Evolutionary conservation across 805 yeast genomes (phyloP), one percentile per base, ranked within the genome.

Genomic region (Metschnikowia rubicola): DNA sequence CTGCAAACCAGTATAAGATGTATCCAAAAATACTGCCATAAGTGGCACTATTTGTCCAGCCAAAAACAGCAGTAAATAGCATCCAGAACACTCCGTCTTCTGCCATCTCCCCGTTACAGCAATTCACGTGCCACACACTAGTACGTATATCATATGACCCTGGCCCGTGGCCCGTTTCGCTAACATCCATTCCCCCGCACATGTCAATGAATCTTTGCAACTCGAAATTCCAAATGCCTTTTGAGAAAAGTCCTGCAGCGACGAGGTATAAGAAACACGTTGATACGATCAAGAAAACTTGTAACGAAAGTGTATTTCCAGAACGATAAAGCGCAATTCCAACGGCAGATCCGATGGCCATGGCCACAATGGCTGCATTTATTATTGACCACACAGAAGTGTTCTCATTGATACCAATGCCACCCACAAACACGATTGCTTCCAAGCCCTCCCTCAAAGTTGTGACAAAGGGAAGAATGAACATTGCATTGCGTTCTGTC

Each of bases 21-120:
- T 90, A 90, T 41, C 90, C 79, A 5, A 77, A 63, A 0, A 90
- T 90, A 17, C 96, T 86, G 4, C 95, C 96, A 61, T 85, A 88
- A 0, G 97, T 90, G 3, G 96, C 97, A 53, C 91, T 81, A 63
- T 90, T 90, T 11, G 94, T 89, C 97, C 97, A 90, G 2, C 97
- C 97, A 42, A 90, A 75, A 5, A 90, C 72, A 1, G 96, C 97
- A 32, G 91, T 88, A 58, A 87, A 75, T 32, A 90, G 71, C 96
- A 89, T 88, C 96, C 96, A 90, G 30, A 84, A 81, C 12, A 54
- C 46, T 4, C 96, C 96, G 60, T 90, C 97, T n/a, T 79, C 86
- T 12, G 59, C 56, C 31, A 53, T 43, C 55, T 87, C 85, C 21
- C 96, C 95, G 63, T 89, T 89, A 68, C 97, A 90, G 65, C 96